Evolutionary conservation across 2,329 filamentous ascomycete species (phyloP), one percentile per base, ranked within the genome.

Genomic region (Claviceps purpurea): DNA sequence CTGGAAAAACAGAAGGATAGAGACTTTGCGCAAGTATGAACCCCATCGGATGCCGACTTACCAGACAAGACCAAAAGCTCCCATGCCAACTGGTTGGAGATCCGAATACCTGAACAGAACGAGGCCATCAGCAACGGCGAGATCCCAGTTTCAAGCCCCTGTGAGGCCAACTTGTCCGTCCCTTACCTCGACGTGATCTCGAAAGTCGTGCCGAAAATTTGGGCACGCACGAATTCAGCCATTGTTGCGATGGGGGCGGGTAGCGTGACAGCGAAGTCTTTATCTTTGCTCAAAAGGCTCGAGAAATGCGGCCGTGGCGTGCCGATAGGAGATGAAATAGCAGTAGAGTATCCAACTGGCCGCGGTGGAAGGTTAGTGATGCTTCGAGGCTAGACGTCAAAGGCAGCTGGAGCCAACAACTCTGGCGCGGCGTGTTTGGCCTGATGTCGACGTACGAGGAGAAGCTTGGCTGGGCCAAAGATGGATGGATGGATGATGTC

Each of bases 191-290:
- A 96, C 62, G 93, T 98, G 73, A 97, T 97, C 81, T 98, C 93
- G 68, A 98, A 98, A 62, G 93, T 97, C 57, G 93, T 98, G 69
- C 93, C 93, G 68, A 98, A 98, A 71, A 98, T 97, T 79, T 97
- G 91, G 68, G 91, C 90, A 73, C 93, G 87, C 67, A 98, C 89
- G 73, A 98, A 98, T 79, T 98, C 93, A 70, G 93, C 93, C 93
- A 98, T 97, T 69, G 67, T 34, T 34, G 30, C 30, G 10, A 34
- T 34, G 30, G 30, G 30, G 30, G 10, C 8, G 30, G 30, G 30
- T 34, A 34, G 30, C 10, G 30, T 34, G 30, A 34, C 30, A 11
- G 30, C 30, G 30, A 34, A 34, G 3, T 34, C 10, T 34, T 34
- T 34, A 34, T 34, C 30, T 11, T 34, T 34, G 30, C 30, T 34